A percentile compares a stretch with the other conserved stretches of the same genome.
These are phyloP conservation scores for Candida andamanensis DNA, from an alignment of 805 yeast genomes.

Conservation along the genomic window DNA sequence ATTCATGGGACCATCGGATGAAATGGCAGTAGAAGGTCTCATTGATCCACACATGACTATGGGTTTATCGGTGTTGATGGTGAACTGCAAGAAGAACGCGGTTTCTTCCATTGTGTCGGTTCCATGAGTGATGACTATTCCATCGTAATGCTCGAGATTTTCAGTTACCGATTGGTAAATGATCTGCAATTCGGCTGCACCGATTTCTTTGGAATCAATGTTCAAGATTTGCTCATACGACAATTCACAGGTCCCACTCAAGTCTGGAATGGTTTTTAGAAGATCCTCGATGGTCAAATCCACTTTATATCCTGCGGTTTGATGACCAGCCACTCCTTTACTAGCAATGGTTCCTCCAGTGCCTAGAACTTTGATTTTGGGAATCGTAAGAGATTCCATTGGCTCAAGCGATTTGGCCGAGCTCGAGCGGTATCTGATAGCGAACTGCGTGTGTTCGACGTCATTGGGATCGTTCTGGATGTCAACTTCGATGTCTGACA, in stretches of 20 bases:
- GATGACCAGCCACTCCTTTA: slow-evolving; percentile 32
- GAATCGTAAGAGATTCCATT: slow-evolving; percentile 14
- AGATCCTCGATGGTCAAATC: slow-evolving; percentile 45
- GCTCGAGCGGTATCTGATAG: slow-evolving; percentile 30
- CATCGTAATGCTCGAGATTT: slow-evolving; percentile 44
- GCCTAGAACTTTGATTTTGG: slow-evolving; percentile 37
- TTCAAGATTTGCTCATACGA: slow-evolving; percentile 61
- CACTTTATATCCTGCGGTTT: slow-evolving; percentile 41
- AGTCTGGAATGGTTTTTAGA: slow-evolving; percentile 51
- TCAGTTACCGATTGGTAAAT: slow-evolving; percentile 44
- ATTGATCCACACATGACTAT: slow-evolving; percentile 68
- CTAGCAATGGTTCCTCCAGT: slow-evolving; percentile 46
- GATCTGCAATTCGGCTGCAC: slow-evolving; percentile 39
- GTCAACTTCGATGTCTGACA: slow-evolving; percentile 9
- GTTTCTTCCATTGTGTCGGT: slow-evolving; percentile 68
- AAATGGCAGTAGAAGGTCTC: slow-evolving; percentile 68
- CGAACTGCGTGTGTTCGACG: slow-evolving; percentile 28
- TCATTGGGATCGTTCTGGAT: slow-evolving; percentile 21
- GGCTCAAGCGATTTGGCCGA: slow-evolving; percentile 12
- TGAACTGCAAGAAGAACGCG: slow-evolving; percentile 55
- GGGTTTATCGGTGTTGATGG: slow-evolving; percentile 43
- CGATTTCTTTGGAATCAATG: slow-evolving; percentile 55
- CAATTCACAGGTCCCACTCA: slow-evolving; percentile 48
- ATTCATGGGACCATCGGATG: slow-evolving; percentile 72
- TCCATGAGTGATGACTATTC: slow-evolving; percentile 67